Evolutionary conservation across 257 asterid genomes (phyloP).

Genomic region (Solanum pinnatisectum): DNA sequence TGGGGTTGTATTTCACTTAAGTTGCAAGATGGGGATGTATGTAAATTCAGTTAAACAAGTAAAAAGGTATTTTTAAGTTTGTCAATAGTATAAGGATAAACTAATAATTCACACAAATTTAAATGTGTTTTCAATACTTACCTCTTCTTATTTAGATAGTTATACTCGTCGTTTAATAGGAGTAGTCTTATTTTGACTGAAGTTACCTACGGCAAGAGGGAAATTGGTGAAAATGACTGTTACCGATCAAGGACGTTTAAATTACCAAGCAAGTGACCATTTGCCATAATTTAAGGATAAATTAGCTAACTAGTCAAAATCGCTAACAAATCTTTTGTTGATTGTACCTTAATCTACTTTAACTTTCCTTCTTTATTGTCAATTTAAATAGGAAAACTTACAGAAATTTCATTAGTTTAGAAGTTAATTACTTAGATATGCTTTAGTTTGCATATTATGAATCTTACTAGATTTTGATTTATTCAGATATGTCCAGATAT

Average conservation of each 20-base stretch:
- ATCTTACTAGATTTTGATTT: no score
- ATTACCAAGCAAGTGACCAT: neutral
- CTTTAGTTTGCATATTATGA: neutral
- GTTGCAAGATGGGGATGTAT: no score
- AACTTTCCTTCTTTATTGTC: neutral
- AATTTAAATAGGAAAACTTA: neutral
- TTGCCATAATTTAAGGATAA: neutral
- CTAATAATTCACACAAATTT: no score
- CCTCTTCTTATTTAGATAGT: neutral
- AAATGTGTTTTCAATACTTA: no score
- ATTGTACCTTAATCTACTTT: neutral
- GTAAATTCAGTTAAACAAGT: no score
- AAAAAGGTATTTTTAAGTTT: no score
- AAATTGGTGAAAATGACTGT: neutral
- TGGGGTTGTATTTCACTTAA: no score
- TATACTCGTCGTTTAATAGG: neutral
- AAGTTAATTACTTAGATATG: neutral
- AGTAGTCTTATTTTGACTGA: neutral
- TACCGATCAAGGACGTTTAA: neutral
- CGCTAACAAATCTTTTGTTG: no score
- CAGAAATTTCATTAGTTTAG: neutral
- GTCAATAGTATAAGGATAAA: no score
- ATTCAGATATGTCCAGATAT: neutral
- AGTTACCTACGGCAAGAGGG: neutral
- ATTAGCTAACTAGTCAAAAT: no score